Evolutionary conservation across 768 basidiomycete species (phyloP), one percentile per base, ranked within the genome.

Genomic region (Leucocoprinus sp.): DNA sequence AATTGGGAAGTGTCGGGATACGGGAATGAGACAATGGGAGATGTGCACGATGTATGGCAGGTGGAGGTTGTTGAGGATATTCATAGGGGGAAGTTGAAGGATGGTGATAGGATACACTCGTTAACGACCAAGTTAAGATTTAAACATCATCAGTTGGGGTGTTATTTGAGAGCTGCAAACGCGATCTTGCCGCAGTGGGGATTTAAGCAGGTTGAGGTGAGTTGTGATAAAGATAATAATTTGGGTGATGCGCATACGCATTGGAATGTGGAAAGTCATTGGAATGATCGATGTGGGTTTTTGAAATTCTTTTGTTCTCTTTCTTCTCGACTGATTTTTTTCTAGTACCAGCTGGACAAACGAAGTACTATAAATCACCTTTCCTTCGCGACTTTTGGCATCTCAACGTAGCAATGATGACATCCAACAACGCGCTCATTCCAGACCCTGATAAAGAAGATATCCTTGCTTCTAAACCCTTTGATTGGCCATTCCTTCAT

Each of bases 321-420:
- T 51, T 11, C 31, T 17, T 47, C n/a, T 37, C 28, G 34, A 3
- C 18, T 22, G 19, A 33, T 37, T 34, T 14, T 37, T 17, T n/a
- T 45, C 2, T 56, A 96, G 90, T 99, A 8, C 91, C 93, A 8
- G 55, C 78, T 3, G 95, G 88, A 2, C 72, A 95, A 31, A 74
- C 75, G 49, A 93, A 88, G 57, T 76, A 82, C 47, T 96, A 95
- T 67, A 73, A 68, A 29, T 95, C 95, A 1, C 85, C 95, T 0
- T 99, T 99, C 75, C 66, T 95, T 37, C 82, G 87, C 42, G 95
- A 99, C 66, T 99, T 99, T 65, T 93, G 91, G 83, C 95, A 99
- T 61, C 78, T 99, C 46, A 99, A 99, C 58, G 91, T 99, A 19
- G 96, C 93, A 6, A 99, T 99, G 96, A 93, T 93, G 90, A 96